A percentile compares a stretch with the other conserved stretches of the same genome.
Conservation (phyloP, 2,329 filamentous ascomycete species). For the Piedraia hortae region DNA sequence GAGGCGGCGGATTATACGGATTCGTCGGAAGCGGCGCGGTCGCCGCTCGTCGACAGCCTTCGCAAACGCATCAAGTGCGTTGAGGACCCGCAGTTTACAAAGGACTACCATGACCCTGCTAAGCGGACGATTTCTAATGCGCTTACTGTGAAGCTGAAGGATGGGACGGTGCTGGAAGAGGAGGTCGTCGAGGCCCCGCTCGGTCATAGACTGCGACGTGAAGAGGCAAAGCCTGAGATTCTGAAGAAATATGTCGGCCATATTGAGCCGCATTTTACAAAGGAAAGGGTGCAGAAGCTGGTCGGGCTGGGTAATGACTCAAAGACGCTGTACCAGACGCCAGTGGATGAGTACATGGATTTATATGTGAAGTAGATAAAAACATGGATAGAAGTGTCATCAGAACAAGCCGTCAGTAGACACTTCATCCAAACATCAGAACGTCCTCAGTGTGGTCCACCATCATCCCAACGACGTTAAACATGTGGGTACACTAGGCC, state of each 20-base stretch:
- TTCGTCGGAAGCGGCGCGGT: constrained; percentile 73
- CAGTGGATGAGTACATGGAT: constrained; percentile 84
- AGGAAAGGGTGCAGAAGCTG: constrained; percentile 53
- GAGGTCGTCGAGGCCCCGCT: constrained; percentile 81
- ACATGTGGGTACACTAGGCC: too few species aligned
- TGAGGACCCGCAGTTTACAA: constrained; percentile 69
- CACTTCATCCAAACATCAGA: too few species aligned
- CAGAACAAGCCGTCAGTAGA: too few species aligned
- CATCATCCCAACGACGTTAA: too few species aligned
- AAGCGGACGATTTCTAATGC: constrained; percentile 96
- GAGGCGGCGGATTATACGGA: constrained; percentile 85
- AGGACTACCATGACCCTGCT: constrained; percentile 79
- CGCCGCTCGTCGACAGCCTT: constrained; percentile 66
- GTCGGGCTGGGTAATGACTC: constrained; percentile 52
- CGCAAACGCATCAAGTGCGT: constrained; percentile 87
- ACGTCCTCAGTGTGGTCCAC: too few species aligned
- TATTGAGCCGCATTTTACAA: constrained; percentile 53
- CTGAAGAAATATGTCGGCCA: constrained; percentile 88
- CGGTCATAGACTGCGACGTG: constrained; percentile 67
- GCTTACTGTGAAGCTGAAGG: constrained; percentile 77
- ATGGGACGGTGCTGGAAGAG: constrained; percentile 76
- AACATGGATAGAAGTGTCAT: constrained; percentile 1
- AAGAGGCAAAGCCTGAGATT: constrained; percentile 95
- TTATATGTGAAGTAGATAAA: constrained; percentile 35
- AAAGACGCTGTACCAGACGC: constrained; percentile 47